Evolutionary conservation across 2,329 filamentous ascomycete species (phyloP), one percentile per base, ranked within the genome.

Genomic region (Penicillium sp.): DNA sequence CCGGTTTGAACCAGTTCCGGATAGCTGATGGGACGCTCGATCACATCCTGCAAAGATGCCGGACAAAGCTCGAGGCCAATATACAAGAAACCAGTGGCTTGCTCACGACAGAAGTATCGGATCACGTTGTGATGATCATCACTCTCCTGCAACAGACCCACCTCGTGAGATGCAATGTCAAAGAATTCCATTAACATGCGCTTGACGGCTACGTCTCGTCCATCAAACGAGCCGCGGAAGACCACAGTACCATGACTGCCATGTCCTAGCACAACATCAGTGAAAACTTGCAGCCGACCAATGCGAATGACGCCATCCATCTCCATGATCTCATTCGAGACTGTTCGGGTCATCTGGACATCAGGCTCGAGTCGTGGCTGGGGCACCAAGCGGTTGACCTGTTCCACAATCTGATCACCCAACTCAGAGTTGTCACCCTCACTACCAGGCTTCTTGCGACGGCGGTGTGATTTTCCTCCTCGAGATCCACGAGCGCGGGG

Each of bases 231-330:
- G n/a, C 94, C 94, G 45, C 90, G 88, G 71, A 94, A 97, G 0
- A 99, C 94, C 49, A 95, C 86, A 0, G 94, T 99, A n/a, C 94
- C 94, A 68, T 97, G 96, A 71, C 93, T 97, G 51, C 94, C 94
- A 55, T 90, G 81, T 1, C 85, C 85, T 36, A 87, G 77, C 16
- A 86, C 79, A 29, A 77, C 78, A 62, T 85, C 81, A 23, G 81
- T 84, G 60, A 82, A 78, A 29, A 87, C 84, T 50, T 78, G 79
- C 23, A 86, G 73, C 56, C 82, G 84, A 47, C 84, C 84, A 63
- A 86, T 85, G 41, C 81, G 79, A 56, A 85, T 76, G 11, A 76
- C 70, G 34, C 86, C 86, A 41, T 90, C 87, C 46, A 81, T 81
- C 2, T 74, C 72, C 13, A 85, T 78, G 16, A 79, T 72, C 57